A percentile compares a stretch with the other conserved stretches of the same genome.
Evolutionary conservation across 139 green algal species (phyloP).

Genomic region (Edaphochlamys debaryana): DNA sequence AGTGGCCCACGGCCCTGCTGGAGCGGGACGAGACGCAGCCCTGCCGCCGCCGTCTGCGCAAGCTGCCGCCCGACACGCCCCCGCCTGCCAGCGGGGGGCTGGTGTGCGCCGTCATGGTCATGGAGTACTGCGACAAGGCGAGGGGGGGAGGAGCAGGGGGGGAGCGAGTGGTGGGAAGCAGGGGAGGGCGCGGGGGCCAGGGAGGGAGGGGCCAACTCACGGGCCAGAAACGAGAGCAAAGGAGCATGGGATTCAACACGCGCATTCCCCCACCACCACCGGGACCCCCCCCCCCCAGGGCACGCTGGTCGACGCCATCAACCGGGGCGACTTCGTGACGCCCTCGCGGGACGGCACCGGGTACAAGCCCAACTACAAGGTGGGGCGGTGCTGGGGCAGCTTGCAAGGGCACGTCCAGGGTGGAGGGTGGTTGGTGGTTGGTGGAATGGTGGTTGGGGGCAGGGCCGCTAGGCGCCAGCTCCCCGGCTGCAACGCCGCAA

Average conservation of each 20-base stretch:
- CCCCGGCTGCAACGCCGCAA: no score
- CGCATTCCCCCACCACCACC: not conserved
- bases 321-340: slow-evolving; percentile 32
- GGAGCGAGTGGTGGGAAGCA: not conserved
- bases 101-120: slow-evolving; percentile 50
- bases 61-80: slow-evolving; percentile 31
- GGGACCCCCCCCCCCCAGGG: not conserved
- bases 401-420: no score
- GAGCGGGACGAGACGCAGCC: slow-evolving; percentile 44
- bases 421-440: no score
- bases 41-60: slow-evolving; percentile 35
- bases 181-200: no score
- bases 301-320: slow-evolving; percentile 40
- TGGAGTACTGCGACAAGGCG: slow-evolving; percentile 55
- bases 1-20: slow-evolving; percentile 39
- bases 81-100: slow-evolving; percentile 22
- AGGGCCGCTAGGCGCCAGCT: no score
- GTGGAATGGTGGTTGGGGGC: no score
- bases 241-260: no score
- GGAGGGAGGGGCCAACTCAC: no score
- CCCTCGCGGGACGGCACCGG: slow-evolving; percentile 29
- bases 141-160: not conserved
- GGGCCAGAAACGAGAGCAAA: no score
- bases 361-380: slow-evolving; percentile 39
- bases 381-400: no score